Evolutionary conservation across 2,329 filamentous ascomycete genomes (phyloP).

Genomic region (Malbranchea zuffiana): DNA sequence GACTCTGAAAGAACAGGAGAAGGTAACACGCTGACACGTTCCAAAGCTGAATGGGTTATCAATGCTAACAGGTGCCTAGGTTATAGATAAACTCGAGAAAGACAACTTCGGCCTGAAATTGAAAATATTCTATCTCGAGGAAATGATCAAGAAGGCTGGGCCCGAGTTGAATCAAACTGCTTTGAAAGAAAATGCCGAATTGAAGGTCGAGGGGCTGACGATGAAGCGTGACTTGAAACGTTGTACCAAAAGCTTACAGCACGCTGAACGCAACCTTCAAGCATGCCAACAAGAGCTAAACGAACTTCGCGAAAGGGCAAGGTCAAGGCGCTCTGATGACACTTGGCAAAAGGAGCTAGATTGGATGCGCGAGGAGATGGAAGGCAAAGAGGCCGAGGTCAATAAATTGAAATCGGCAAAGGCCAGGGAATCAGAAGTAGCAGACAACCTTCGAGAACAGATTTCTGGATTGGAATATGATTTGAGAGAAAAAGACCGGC

Average conservation of each 20-base stretch:
- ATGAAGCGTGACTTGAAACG: slow-evolving; percentile 78
- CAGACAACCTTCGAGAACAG: slow-evolving; percentile 60
- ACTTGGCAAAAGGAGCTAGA: slow-evolving; percentile 53
- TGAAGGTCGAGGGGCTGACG: slow-evolving; percentile 85
- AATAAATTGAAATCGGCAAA: slow-evolving; percentile 41
- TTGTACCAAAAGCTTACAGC: slow-evolving; percentile 72
- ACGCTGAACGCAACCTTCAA: slow-evolving; percentile 79
- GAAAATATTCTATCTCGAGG: slow-evolving; percentile 93
- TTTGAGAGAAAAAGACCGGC: slow-evolving; percentile 61
- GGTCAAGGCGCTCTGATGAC: slow-evolving; percentile 62
- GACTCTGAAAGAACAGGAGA: slow-evolving; percentile 87
- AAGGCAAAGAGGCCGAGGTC: slow-evolving; percentile 37
- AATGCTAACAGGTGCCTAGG: slow-evolving; percentile 28
- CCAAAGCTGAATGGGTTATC: neutral
- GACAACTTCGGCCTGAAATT: slow-evolving; percentile 96
- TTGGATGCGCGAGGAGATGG: slow-evolving; percentile 39
- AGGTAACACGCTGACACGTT: slow-evolving; percentile 17
- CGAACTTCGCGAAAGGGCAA: slow-evolving; percentile 71
- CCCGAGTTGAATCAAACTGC: slow-evolving; percentile 83
- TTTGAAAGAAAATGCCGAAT: slow-evolving; percentile 86
- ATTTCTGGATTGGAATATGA: slow-evolving; percentile 67
- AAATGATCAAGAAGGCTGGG: slow-evolving; percentile 74
- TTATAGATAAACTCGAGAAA: slow-evolving; percentile 91
- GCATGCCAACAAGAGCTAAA: slow-evolving; percentile 69
- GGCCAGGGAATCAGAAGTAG: slow-evolving; percentile 44